These are phyloP conservation scores for Cutaneotrichosporon sp. DNA, from an alignment of 1,284 basidiomycete species.

Conservation along the genomic window DNA sequence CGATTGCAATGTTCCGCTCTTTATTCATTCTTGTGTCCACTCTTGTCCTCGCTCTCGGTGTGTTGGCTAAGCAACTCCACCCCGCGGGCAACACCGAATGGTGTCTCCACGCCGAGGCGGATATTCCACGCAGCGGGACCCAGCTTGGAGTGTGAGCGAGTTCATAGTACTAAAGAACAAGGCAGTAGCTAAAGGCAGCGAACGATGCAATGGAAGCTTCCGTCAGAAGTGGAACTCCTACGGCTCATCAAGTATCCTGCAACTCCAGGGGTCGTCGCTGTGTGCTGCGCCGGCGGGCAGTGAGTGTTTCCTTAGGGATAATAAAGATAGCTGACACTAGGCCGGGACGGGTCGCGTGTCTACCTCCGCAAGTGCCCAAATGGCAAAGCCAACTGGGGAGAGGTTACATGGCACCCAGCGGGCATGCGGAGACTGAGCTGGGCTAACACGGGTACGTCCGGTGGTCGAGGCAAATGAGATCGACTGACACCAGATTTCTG, in stretches of 20 bases:
- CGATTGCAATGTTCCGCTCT: no score
- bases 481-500: constrained; percentile 1
- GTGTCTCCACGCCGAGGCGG: neutral
- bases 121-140: neutral
- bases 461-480: neutral
- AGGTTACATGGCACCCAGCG: neutral
- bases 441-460: neutral
- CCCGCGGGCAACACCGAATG: neutral
- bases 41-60: neutral
- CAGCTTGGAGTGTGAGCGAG: neutral
- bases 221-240: neutral
- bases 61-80: neutral
- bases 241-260: neutral
- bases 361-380: neutral
- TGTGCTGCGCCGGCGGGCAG: neutral
- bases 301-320: no score
- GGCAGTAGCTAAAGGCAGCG: neutral
- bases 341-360: neutral
- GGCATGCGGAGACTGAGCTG: neutral
- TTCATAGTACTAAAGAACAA: no score
- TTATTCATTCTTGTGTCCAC: neutral
- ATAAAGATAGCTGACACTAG: no score
- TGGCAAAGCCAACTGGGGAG: neutral
- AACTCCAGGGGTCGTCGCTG: neutral
- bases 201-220: neutral